A percentile compares a stretch with the other conserved stretches of the same genome.
Evolutionary conservation across 2,329 filamentous ascomycete species (phyloP).

Genomic region (Pseudopithomyces chartarum): DNA sequence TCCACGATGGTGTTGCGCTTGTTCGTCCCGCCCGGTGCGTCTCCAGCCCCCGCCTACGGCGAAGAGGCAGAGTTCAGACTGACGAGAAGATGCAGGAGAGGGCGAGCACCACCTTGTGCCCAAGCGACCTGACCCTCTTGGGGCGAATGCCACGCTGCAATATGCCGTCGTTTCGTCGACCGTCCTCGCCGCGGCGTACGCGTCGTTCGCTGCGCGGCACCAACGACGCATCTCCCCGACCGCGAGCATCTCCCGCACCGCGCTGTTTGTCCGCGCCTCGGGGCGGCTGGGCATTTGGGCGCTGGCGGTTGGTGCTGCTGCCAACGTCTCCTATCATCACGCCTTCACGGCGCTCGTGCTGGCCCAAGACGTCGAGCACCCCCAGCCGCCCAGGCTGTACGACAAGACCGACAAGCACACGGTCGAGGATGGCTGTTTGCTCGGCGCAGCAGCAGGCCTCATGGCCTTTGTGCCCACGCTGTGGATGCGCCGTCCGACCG

Average conservation of each 20-base stretch:
- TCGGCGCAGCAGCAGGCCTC: conserved; percentile 30
- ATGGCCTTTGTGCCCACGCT: conserved; percentile 26
- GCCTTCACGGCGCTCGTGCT: conserved; percentile 21
- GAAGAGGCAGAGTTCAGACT: conserved; percentile 5
- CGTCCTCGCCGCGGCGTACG: conserved; percentile 30
- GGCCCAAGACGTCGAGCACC: conserved; percentile 12
- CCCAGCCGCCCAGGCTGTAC: conserved; percentile 28
- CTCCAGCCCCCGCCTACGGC: background rate
- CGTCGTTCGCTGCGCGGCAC: conserved; percentile 24
- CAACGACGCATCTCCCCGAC: conserved; percentile 16
- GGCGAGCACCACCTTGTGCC: conserved; percentile 32
- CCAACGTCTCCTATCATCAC: conserved; percentile 33
- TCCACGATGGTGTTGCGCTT: conserved; percentile 31
- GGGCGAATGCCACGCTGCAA: conserved; percentile 35
- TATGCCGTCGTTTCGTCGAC: conserved; percentile 32
- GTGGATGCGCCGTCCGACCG: conserved; percentile 23
- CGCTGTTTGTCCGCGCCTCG: conserved; percentile 29
- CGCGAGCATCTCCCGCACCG: conserved; percentile 14
- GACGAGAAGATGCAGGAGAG: conserved; percentile 24
- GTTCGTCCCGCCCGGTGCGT: conserved; percentile 34
- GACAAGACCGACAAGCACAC: conserved; percentile 28
- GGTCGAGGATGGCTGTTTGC: conserved; percentile 32
- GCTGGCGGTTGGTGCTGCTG: conserved; percentile 23
- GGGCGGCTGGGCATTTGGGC: conserved; percentile 27
- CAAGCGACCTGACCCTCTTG: conserved; percentile 30